These are phyloP conservation scores for Aureobasidium musti DNA, from an alignment of 2,329 filamentous ascomycete species.

Conservation along the genomic window DNA sequence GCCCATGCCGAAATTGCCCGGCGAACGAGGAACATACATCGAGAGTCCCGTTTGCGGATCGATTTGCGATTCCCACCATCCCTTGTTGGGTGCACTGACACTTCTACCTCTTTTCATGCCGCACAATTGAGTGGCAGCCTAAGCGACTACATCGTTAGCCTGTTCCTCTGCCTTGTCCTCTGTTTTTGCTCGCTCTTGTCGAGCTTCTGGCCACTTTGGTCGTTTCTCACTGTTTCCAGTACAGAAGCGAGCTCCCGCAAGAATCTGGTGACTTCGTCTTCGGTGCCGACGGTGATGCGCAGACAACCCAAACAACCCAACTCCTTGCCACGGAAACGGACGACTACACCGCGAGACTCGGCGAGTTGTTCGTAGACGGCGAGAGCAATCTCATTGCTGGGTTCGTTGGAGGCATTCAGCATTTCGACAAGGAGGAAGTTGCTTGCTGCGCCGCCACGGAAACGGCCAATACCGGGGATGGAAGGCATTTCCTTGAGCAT, in stretches of 20 bases:
- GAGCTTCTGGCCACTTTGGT: conserved; percentile 37
- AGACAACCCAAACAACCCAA: conserved; percentile 84
- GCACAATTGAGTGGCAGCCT: not conserved
- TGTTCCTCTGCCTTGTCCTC: conserved; percentile 52
- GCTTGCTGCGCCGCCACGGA: conserved; percentile 75
- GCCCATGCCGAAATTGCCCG: not conserved
- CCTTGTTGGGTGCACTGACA: no score
- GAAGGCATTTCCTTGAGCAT: conserved; percentile 71
- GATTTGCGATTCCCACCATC: not conserved
- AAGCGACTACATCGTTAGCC: conserved; percentile 55
- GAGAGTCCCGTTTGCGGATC: not conserved
- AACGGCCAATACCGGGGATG: conserved; percentile 75
- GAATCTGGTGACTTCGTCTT: conserved; percentile 79
- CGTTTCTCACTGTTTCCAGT: conserved; percentile 52
- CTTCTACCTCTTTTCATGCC: no score
- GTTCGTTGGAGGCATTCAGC: conserved; percentile 64
- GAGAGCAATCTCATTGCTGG: conserved; percentile 76
- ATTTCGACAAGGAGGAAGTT: conserved; percentile 95
- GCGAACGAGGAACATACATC: not conserved
- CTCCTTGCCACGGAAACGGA: conserved; percentile 91
- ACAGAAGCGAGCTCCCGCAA: conserved; percentile 64
- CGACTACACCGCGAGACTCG: conserved; percentile 84
- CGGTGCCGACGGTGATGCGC: conserved; percentile 88
- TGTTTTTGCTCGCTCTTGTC: conserved; percentile 40
- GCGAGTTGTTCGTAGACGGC: conserved; percentile 82